A percentile compares a stretch with the other conserved stretches of the same genome.
These are phyloP conservation scores for Termitomyces sp. DNA, from an alignment of 768 basidiomycete genomes.

Conservation along the genomic window DNA sequence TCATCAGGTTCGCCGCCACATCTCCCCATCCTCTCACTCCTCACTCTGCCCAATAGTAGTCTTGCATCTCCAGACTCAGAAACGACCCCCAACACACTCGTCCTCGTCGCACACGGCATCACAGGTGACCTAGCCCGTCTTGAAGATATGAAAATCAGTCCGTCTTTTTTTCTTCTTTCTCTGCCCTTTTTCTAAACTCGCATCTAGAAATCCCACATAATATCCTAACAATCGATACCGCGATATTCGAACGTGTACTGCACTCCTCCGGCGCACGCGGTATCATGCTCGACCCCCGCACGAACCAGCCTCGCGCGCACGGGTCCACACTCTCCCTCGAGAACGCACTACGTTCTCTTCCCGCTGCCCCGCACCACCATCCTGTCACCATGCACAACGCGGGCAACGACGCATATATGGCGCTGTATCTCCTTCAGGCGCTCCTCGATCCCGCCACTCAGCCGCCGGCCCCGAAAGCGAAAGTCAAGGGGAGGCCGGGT, in stretches of 20 bases:
- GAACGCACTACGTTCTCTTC: constrained; percentile 40
- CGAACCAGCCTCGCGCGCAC: constrained; percentile 43
- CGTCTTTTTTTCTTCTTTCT: constrained; percentile 16
- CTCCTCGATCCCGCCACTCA: constrained; percentile 48
- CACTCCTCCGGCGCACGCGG: constrained; percentile 54
- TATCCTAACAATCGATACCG: constrained; percentile 60
- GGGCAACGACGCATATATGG: constrained; percentile 77
- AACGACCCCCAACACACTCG: constrained; percentile 52
- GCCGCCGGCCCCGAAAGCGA: not conserved
- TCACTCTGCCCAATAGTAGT: constrained; percentile 38
- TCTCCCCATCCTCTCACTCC: not conserved
- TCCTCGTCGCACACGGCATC: constrained; percentile 62
- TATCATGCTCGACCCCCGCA: constrained; percentile 55
- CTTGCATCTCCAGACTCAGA: constrained; percentile 76
- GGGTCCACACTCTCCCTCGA: constrained; percentile 59
- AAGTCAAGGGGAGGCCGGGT: not conserved
- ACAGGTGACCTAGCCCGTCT: constrained; percentile 52
- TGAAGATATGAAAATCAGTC: constrained; percentile 80
- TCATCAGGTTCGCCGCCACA: constrained; percentile 49
- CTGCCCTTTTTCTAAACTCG: not conserved
- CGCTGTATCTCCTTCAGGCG: constrained; percentile 62
- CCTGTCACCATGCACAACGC: constrained; percentile 55
- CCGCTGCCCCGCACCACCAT: not conserved
- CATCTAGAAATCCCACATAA: constrained; percentile 67
- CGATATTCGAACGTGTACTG: constrained; percentile 56